A percentile compares a stretch with the other conserved stretches of the same genome.
phyloP scores from a whole-genome alignment of 768 basidiomycete genomes.

The Serendipita sp. region DNA sequence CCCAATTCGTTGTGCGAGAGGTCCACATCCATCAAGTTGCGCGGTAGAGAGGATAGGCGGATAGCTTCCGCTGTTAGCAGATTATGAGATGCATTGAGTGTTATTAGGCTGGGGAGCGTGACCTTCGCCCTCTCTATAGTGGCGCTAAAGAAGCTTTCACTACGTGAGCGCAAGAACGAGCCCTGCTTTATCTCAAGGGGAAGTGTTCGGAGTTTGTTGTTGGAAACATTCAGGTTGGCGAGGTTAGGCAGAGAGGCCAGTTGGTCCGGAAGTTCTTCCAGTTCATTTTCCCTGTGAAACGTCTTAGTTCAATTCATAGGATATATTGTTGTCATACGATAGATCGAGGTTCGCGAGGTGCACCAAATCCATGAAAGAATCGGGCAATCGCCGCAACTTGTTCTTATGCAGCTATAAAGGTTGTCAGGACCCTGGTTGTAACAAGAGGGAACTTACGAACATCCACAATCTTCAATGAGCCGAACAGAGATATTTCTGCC shows the following conservation, averaged over 20 bases:
- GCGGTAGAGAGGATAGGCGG: constrained; percentile 37
- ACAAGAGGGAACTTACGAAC: constrained; percentile 27
- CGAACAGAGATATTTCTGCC: constrained; percentile 70
- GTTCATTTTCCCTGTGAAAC: constrained; percentile 32
- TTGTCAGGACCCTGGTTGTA: not conserved
- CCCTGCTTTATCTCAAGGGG: constrained; percentile 43
- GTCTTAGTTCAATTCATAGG: not conserved
- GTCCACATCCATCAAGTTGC: constrained; percentile 39
- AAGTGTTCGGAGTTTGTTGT: constrained; percentile 46
- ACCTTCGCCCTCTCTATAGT: constrained; percentile 42
- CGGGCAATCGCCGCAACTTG: constrained; percentile 43
- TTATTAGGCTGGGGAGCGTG: constrained; percentile 50
- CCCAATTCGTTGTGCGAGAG: constrained; percentile 55
- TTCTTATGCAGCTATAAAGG: constrained; percentile 54
- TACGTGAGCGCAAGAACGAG: constrained; percentile 13
- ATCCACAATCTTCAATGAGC: constrained; percentile 64
- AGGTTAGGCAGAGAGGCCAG: constrained; percentile 56
- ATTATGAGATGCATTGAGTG: constrained; percentile 53
- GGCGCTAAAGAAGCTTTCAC: constrained; percentile 35
- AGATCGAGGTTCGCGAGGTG: constrained; percentile 53
- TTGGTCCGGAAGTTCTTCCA: constrained; percentile 45
- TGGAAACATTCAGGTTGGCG: constrained; percentile 48
- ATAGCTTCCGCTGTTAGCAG: constrained; percentile 39
- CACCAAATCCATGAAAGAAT: constrained; percentile 51
- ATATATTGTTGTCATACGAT: constrained; percentile 23